phyloP scores from a whole-genome alignment of 202 grass and related monocot species.

The Saccharum hybrid region DNA sequence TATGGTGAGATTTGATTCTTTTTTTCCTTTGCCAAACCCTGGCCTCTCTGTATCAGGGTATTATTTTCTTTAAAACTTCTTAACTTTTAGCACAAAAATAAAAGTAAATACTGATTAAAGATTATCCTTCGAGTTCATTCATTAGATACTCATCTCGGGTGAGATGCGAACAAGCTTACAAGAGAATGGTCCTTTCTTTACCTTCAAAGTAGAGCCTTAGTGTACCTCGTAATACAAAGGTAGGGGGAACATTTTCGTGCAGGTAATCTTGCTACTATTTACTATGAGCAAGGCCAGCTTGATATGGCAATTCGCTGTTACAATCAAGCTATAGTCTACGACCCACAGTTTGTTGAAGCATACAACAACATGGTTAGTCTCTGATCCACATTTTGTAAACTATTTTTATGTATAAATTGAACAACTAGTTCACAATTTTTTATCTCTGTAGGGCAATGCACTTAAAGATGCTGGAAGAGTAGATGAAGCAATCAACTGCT shows the following conservation, averaged over 20 bases:
- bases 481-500: constrained; percentile 97
- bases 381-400: constrained; percentile 6
- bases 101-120: constrained; percentile 54
- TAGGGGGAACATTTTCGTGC: constrained; percentile 79
- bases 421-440: constrained; percentile 40
- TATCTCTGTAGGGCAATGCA: constrained; percentile 79
- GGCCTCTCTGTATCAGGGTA: neutral
- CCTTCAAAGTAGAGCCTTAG: constrained; percentile 71
- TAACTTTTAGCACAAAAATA: constrained; percentile 16
- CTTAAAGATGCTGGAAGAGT: constrained; percentile 97
- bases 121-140: constrained; percentile 57
- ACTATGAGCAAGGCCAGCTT: constrained; percentile 96
- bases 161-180: constrained; percentile 64
- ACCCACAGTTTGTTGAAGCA: constrained; percentile 81
- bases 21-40: constrained; percentile 4
- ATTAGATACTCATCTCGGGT: constrained; percentile 71
- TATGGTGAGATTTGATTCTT: constrained; percentile 60
- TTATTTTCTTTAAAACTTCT: constrained; percentile 18
- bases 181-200: constrained; percentile 77
- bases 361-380: constrained; percentile 89
- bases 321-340: constrained; percentile 78
- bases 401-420: constrained; percentile 31
- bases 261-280: constrained; percentile 97
- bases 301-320: constrained; percentile 91
- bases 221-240: constrained; percentile 78